Evolutionary conservation across 179 eudicot genomes (phyloP).

Genomic region (Beta macrorhiza): DNA sequence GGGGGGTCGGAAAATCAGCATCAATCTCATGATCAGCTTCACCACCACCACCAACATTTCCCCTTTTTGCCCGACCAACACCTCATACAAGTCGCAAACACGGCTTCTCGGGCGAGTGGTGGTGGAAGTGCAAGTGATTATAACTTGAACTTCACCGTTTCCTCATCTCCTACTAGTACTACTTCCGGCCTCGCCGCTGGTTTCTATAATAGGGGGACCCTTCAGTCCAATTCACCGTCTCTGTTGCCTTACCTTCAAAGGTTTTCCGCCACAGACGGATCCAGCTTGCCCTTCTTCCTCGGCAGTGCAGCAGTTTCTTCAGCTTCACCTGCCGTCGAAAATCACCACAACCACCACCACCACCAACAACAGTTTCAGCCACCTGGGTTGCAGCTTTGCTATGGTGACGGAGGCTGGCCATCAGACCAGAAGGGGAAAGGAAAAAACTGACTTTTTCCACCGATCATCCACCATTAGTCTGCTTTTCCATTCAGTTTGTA

Average conservation of each 20-base stretch:
- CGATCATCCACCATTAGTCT: not conserved
- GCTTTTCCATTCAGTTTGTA: conserved; percentile 16
- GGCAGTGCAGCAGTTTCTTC: conserved; percentile 45
- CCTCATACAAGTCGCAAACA: conserved; percentile 23
- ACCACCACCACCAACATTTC: conserved; percentile 40
- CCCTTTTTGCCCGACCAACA: conserved; percentile 49
- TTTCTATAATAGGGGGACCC: conserved; percentile 95
- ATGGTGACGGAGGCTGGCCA: conserved; percentile 46
- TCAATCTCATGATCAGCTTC: conserved; percentile 13
- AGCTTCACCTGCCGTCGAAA: conserved; percentile 28
- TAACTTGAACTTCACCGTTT: conserved; percentile 69
- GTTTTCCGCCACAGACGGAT: conserved; percentile 54
- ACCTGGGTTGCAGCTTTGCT: conserved; percentile 56
- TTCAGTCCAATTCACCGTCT: conserved; percentile 97
- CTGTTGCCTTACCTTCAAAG: conserved; percentile 61
- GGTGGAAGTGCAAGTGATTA: conserved; percentile 35
- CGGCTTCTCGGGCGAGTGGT: not conserved
- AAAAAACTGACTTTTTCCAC: conserved; percentile 35
- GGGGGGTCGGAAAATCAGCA: conserved; percentile 23
- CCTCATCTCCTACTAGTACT: conserved; percentile 34
- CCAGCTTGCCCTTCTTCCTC: conserved; percentile 54
- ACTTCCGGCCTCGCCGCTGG: conserved; percentile 45
- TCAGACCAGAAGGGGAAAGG: conserved; percentile 61
- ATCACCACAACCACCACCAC: conserved; percentile 38
- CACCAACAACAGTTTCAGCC: conserved; percentile 44